Evolutionary conservation across 305 asterid species (phyloP).

Genomic region (Fraxinus platypoda): DNA sequence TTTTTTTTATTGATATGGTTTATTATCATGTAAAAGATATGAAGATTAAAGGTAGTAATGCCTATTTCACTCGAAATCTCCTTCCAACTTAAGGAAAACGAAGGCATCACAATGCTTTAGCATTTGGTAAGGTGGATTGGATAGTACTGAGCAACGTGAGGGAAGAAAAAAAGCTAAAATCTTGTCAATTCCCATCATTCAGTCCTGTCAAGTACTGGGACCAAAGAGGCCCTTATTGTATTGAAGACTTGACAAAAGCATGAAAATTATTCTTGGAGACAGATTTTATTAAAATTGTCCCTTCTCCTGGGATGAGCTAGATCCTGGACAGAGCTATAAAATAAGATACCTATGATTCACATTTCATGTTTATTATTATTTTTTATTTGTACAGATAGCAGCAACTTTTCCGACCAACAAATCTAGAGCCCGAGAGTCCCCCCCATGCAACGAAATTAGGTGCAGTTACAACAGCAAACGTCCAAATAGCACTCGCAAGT

Average conservation of each 20-base stretch:
- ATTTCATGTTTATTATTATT: background rate
- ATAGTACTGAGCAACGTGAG: background rate
- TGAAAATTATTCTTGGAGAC: background rate
- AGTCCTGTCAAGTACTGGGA: background rate
- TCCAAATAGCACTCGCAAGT: conserved; percentile 38
- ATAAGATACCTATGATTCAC: background rate
- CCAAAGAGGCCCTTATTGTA: background rate
- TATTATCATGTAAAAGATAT: background rate
- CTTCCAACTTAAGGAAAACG: background rate
- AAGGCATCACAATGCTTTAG: background rate
- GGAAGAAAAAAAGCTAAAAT: background rate
- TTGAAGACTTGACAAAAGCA: background rate
- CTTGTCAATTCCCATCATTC: background rate
- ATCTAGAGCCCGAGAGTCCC: background rate
- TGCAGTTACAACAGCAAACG: conserved; percentile 26
- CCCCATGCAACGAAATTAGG: background rate
- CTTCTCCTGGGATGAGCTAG: background rate
- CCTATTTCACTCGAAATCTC: background rate
- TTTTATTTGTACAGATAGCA: background rate
- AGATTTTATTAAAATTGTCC: background rate
- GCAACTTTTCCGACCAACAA: background rate
- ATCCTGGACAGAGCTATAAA: background rate
- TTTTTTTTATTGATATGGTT: background rate
- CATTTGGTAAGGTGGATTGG: background rate
- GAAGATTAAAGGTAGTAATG: background rate